Percentiles rank a stretch among this genome's conserved stretches.
phyloP scores from a whole-genome alignment of 768 basidiomycete genomes.

The Pleurotus tuber-regium region DNA sequence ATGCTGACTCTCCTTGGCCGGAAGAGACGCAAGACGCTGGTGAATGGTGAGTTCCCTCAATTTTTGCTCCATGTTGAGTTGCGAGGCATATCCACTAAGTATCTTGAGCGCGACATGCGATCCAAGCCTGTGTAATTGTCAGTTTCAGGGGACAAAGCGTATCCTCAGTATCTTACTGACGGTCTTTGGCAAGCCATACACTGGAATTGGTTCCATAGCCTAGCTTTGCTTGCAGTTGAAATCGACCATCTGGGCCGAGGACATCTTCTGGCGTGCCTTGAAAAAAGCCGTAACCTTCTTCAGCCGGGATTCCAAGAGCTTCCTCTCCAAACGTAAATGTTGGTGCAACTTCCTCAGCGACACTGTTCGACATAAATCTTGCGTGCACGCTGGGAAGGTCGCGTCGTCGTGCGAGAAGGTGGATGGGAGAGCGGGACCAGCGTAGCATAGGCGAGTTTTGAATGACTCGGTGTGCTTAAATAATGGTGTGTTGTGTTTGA shows the following conservation, averaged over 20 bases:
- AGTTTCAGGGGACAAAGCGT: too few relatives aligned
- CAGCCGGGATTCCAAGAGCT: conserved; percentile 25
- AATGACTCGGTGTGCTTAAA: too few relatives aligned
- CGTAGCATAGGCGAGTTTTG: too few relatives aligned
- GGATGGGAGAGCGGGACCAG: too few relatives aligned
- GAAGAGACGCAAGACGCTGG: conserved; percentile 6
- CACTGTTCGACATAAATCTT: too few relatives aligned
- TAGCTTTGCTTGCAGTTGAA: conserved; percentile 24
- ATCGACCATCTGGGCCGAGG: conserved; percentile 25
- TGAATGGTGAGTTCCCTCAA: conserved; percentile 20
- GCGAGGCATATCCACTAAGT: conserved; percentile 24
- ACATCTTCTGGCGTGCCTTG: conserved; percentile 23
- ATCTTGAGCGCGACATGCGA: conserved; percentile 30
- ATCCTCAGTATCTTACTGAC: too few relatives aligned
- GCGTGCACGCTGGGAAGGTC: too few relatives aligned
- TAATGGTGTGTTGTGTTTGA: too few relatives aligned
- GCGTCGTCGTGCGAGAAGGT: too few relatives aligned
- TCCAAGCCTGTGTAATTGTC: too few relatives aligned
- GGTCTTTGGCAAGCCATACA: conserved; percentile 26
- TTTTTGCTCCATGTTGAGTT: conserved; percentile 20
- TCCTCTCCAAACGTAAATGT: too few relatives aligned
- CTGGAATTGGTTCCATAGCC: conserved; percentile 31
- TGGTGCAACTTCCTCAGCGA: too few relatives aligned
- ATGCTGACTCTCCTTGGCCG: background rate
- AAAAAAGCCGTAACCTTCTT: conserved; percentile 24